A percentile compares a stretch with the other conserved stretches of the same genome.
These are phyloP conservation scores for Phytophthora sojae DNA, from an alignment of 352 stramenopile genomes.

Conservation along the genomic window DNA sequence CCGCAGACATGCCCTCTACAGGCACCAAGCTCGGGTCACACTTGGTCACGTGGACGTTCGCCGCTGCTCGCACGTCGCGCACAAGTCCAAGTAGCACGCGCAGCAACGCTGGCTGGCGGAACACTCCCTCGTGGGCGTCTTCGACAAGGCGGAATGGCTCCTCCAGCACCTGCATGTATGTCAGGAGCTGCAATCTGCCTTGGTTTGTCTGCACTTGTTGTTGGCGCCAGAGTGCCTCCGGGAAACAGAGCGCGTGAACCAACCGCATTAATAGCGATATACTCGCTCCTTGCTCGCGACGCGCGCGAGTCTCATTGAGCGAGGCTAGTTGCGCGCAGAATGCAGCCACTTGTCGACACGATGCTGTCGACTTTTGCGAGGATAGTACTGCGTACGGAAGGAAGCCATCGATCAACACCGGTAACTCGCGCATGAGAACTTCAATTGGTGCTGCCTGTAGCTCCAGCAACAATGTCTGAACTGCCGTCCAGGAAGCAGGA, in stretches of 20 bases:
- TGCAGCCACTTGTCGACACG: constrained; percentile 27
- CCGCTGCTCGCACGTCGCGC: constrained; percentile 48
- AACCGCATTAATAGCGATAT: constrained; percentile 46
- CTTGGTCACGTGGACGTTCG: constrained; percentile 53
- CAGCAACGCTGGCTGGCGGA: constrained; percentile 51
- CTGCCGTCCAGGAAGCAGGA: no score
- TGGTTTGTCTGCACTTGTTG: constrained; percentile 38
- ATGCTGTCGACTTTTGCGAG: constrained; percentile 13
- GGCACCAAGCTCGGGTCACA: constrained; percentile 46
- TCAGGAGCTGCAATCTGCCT: constrained; percentile 38
- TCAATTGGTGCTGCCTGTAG: constrained; percentile 45
- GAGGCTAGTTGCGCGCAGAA: constrained; percentile 47
- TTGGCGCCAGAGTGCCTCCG: constrained; percentile 47
- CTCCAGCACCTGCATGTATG: constrained; percentile 57
- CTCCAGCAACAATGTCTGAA: no score
- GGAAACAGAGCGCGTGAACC: constrained; percentile 59
- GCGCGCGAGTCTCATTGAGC: constrained; percentile 45
- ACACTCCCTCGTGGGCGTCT: constrained; percentile 46
- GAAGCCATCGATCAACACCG: constrained; percentile 41
- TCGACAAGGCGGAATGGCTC: constrained; percentile 66
- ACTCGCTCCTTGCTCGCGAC: constrained; percentile 35
- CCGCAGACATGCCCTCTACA: constrained; percentile 26
- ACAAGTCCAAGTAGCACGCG: constrained; percentile 48
- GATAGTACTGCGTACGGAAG: constrained; percentile 41
- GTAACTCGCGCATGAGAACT: constrained; percentile 39